Evolutionary conservation across 2,329 filamentous ascomycete genomes (phyloP).

Genomic region (Apiospora rasikravindrae): DNA sequence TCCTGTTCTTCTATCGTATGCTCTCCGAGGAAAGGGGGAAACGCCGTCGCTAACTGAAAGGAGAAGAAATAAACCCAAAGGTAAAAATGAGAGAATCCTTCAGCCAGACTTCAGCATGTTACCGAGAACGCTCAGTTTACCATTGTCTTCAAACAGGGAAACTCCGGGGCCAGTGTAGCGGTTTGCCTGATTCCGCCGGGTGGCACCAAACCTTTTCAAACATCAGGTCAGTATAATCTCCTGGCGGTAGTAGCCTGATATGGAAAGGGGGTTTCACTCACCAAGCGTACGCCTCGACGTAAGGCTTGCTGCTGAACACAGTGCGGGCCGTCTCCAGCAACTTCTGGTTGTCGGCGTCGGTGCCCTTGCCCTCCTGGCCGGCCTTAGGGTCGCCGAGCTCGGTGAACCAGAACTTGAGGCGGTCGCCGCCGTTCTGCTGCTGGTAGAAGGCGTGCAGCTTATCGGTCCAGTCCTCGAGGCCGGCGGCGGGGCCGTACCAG

Average conservation of each 20-base stretch:
- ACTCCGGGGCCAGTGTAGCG: not conserved
- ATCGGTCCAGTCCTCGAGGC: constrained; percentile 47
- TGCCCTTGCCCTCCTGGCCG: constrained; percentile 25
- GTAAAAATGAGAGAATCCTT: not conserved
- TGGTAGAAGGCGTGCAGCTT: constrained; percentile 43
- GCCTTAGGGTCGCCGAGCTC: constrained; percentile 43
- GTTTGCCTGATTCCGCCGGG: not conserved
- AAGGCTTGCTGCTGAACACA: constrained; percentile 45
- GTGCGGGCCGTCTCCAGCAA: constrained; percentile 39
- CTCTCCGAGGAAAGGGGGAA: not conserved
- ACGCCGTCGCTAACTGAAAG: not conserved
- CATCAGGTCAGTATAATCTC: not conserved
- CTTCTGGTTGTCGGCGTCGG: constrained; percentile 17
- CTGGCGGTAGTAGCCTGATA: too few species aligned
- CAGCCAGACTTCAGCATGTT: not conserved
- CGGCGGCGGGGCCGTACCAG: constrained; percentile 44
- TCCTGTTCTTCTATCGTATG: not conserved
- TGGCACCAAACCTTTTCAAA: constrained; percentile 43
- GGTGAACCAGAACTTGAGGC: constrained; percentile 44
- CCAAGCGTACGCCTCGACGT: constrained; percentile 46
- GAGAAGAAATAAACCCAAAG: not conserved
- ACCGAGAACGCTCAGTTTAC: not conserved
- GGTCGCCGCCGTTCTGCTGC: constrained; percentile 18
- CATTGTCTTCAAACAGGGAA: not conserved
- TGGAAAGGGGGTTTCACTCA: not conserved